Conservation (phyloP, 805 yeast genomes). For the Candida endomychidarum region DNA sequence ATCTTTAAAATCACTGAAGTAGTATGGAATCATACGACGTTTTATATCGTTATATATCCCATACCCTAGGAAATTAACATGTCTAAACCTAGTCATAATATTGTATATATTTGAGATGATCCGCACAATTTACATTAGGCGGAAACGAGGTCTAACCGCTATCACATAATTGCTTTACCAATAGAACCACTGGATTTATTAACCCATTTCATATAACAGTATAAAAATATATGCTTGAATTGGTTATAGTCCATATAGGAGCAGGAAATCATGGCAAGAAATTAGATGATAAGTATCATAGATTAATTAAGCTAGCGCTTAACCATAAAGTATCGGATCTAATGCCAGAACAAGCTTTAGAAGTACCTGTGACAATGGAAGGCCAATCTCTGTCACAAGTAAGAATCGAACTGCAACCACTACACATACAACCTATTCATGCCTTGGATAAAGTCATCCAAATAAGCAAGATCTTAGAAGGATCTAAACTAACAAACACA, state of each 20-base stretch:
- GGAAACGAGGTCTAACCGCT: too few relatives aligned
- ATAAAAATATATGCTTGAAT: too few relatives aligned
- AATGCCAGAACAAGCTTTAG: too few relatives aligned
- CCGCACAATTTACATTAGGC: not conserved
- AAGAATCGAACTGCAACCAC: too few relatives aligned
- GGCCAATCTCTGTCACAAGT: too few relatives aligned
- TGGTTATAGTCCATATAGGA: slow-evolving; percentile 47
- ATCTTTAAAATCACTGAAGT: slow-evolving; percentile 77
- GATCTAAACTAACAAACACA: slow-evolving; percentile 45
- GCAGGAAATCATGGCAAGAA: slow-evolving; percentile 46
- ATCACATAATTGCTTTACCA: too few relatives aligned
- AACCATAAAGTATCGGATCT: too few relatives aligned
- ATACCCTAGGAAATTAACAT: slow-evolving; percentile 30
- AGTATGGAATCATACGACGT: slow-evolving; percentile 57
- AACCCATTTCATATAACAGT: too few relatives aligned
- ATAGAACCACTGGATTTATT: too few relatives aligned
- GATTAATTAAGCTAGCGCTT: slow-evolving; percentile 29
- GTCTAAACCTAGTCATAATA: slow-evolving; percentile 11
- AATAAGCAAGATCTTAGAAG: slow-evolving; percentile 32
- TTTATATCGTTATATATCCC: slow-evolving; percentile 57
- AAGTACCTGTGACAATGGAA: too few relatives aligned
- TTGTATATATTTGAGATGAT: not conserved
- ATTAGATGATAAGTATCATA: slow-evolving; percentile 22
- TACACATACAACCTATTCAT: too few relatives aligned
- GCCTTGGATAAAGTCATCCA: slow-evolving; percentile 2